Percentiles rank a stretch among this genome's conserved stretches.
Conservation (phyloP, 2,329 filamentous ascomycete species). For the Blastomyces parvus region DNA sequence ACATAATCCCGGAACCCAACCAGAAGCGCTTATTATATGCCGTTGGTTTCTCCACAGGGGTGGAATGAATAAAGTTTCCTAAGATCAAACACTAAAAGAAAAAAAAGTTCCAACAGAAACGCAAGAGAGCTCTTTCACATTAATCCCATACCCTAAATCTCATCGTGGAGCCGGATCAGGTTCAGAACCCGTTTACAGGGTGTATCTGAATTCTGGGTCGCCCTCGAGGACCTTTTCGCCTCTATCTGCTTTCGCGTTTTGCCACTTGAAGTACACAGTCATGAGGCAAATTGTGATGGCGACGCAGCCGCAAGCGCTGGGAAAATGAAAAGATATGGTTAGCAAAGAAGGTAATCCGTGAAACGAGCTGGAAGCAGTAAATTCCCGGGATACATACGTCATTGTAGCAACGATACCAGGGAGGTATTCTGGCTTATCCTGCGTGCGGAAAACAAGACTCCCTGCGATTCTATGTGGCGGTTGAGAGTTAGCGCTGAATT, state of each 20-base stretch:
- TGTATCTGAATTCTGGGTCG: constrained; percentile 10
- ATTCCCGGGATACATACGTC: constrained; percentile 8
- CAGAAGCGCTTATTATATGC: not conserved
- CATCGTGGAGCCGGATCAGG: not conserved
- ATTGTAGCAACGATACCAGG: constrained; percentile 14
- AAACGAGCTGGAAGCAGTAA: not conserved
- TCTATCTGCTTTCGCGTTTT: constrained; percentile 11
- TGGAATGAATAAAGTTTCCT: not conserved
- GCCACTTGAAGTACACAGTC: constrained; percentile 8
- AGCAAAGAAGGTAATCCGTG: not conserved
- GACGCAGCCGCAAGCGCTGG: not conserved
- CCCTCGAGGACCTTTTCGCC: constrained; percentile 10
- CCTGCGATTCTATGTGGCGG: constrained; percentile 49
- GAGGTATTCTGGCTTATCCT: constrained; percentile 13
- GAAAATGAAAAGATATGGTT: not conserved
- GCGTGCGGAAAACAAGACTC: constrained; percentile 54
- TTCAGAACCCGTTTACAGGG: not conserved
- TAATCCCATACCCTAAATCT: not conserved
- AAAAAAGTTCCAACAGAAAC: not conserved
- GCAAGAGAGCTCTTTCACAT: not conserved
- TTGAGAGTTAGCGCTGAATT: not conserved
- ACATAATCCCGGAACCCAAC: not conserved
- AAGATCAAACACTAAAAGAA: not conserved
- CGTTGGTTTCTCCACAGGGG: not conserved
- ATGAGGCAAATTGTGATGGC: constrained; percentile 6